A percentile compares a stretch with the other conserved stretches of the same genome.
Evolutionary conservation across 345 rosid species (phyloP).

Genomic region (sweet orange (Citrus sinensis)): DVS_A1.0 CM039165.1:32940501-32941000

Average conservation of each 20-base stretch:
- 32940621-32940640: slow-evolving; percentile 54
- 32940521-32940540: not conserved
- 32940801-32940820: not conserved
- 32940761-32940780: not conserved
- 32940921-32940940: not conserved
- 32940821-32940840: not conserved
- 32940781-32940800: not conserved
- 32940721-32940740: not conserved
- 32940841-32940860: not conserved
- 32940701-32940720: slow-evolving; percentile 18
- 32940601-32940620: slow-evolving; percentile 45
- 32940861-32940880: not conserved
- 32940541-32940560: not conserved
- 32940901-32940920: not conserved
- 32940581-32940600: slow-evolving; percentile 26
- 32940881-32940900: not conserved
- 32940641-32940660: slow-evolving; percentile 43
- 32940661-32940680: slow-evolving; percentile 65
- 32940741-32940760: not conserved
- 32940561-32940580: not conserved
- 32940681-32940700: slow-evolving; percentile 67
- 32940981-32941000: not conserved
- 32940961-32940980: not conserved
- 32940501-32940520: not conserved
- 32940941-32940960: not conserved